Percentiles rank a stretch among this genome's conserved stretches.
Evolutionary conservation across 169 alveolate species (phyloP).

Genomic region (Blepharisma undulans): DNA sequence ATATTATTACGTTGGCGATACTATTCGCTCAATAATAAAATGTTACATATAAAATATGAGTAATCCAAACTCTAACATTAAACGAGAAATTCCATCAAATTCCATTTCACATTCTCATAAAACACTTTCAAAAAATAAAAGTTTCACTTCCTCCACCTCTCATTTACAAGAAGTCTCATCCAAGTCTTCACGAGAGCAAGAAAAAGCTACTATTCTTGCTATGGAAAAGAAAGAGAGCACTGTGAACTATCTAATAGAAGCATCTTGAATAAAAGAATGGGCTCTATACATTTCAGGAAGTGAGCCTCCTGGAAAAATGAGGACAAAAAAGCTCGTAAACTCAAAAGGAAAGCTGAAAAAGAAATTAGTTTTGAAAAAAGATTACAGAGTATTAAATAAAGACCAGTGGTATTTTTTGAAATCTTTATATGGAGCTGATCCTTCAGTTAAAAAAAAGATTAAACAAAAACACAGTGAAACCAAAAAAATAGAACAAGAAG

Average conservation of each 20-base stretch:
- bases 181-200: neutral
- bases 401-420: neutral
- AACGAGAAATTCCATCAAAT: neutral
- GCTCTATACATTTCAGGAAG: neutral
- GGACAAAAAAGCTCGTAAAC: neutral
- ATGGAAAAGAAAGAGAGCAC: neutral
- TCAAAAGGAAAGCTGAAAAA: neutral
- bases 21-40: neutral
- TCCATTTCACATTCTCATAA: neutral
- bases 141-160: neutral
- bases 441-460: neutral
- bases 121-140: neutral
- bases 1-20: neutral
- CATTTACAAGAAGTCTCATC: neutral
- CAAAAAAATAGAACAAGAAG: neutral
- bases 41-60: neutral
- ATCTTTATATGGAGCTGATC: neutral
- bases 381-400: neutral
- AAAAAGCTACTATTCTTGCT: neutral
- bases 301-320: neutral
- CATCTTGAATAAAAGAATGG: neutral
- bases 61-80: neutral
- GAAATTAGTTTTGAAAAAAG: neutral
- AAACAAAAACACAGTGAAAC: neutral
- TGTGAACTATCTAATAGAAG: neutral